phyloP scores from a whole-genome alignment of 345 rosid genomes.

The Salix koriyanagi region DNA sequence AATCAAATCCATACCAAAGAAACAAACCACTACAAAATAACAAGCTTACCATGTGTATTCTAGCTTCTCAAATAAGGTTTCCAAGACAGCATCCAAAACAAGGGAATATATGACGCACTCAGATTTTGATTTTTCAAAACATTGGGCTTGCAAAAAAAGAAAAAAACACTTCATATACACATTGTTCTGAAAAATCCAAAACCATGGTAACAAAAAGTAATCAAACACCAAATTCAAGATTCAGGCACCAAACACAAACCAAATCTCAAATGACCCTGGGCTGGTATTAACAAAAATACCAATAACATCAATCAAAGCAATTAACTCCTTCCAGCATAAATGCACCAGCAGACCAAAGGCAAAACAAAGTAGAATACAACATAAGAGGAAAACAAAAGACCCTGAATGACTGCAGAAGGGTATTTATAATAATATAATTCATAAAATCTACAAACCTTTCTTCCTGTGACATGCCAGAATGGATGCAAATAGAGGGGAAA shows the following conservation, averaged over 20 bases:
- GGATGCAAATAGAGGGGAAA: constrained; percentile 96
- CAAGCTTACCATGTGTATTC: background rate
- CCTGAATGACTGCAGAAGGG: background rate
- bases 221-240: background rate
- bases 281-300: background rate
- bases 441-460: constrained; percentile 54
- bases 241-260: background rate
- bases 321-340: background rate
- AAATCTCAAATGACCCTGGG: background rate
- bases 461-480: constrained; percentile 99
- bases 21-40: background rate
- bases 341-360: background rate
- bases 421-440: background rate
- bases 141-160: background rate
- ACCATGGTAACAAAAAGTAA: background rate
- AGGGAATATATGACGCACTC: background rate
- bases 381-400: background rate
- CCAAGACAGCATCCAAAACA: background rate
- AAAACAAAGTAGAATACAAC: background rate
- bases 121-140: background rate
- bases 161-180: background rate
- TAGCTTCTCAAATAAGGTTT: background rate
- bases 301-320: background rate
- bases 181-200: background rate
- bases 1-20: background rate